These are phyloP conservation scores for Casuarina glauca DNA, from an alignment of 306 rosid species.

Conservation along the genomic window DNA sequence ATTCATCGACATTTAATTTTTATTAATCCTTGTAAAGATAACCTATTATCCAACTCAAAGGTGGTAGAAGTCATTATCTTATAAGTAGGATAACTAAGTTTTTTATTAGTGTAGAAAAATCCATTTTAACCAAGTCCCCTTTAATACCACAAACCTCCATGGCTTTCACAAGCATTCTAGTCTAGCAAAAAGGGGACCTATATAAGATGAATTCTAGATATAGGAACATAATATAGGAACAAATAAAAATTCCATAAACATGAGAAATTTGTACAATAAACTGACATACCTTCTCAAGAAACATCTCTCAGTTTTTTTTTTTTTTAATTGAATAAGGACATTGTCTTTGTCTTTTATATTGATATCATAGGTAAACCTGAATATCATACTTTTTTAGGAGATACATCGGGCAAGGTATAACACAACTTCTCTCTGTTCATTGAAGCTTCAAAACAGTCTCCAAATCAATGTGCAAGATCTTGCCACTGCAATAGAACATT, in stretches of 20 bases:
- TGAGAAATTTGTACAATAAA: conserved; percentile 3
- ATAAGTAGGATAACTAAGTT: no score
- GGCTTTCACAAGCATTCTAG: conserved; percentile 98
- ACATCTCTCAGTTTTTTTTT: no score
- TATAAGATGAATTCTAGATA: conserved; percentile 20
- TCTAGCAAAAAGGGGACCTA: conserved; percentile 97
- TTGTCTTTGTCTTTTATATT: no score
- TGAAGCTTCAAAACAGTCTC: conserved; percentile 98
- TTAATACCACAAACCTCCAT: conserved; percentile 99
- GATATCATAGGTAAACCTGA: no score
- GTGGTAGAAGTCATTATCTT: no score
- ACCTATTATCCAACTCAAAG: no score
- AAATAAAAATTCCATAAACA: conserved; percentile 10
- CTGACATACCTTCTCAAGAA: conserved; percentile 44
- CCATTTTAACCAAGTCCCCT: conserved; percentile 54
- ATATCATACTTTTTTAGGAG: no score
- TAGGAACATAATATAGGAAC: conserved; percentile 11
- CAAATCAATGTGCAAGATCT: conserved; percentile 96
- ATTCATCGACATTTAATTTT: no score
- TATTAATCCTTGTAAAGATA: no score
- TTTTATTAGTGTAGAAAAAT: no score
- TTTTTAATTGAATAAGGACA: no score
- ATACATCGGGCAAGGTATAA: no score
- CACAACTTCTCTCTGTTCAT: conserved; percentile 90
- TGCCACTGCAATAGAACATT: conserved; percentile 64